Conservation (phyloP, 2,329 filamentous ascomycete genomes). For the Trichoderma aggressivum region DNA sequence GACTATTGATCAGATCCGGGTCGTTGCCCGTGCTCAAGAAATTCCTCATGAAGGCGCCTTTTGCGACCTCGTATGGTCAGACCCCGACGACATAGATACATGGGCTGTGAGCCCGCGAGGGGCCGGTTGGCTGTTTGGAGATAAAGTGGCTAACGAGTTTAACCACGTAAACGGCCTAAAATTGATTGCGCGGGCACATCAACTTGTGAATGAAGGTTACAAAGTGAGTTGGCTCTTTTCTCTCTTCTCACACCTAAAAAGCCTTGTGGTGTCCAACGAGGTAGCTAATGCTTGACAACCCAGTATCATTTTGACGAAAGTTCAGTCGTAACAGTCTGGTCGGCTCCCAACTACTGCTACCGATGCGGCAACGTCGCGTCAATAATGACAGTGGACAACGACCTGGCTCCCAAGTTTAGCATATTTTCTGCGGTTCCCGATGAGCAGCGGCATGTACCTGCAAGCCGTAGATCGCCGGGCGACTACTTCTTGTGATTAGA, state of each 20-base stretch:
- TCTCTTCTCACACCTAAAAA: not conserved
- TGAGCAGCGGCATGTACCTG: conserved; percentile 74
- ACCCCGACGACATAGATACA: conserved; percentile 94
- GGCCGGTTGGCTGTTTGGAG: conserved; percentile 96
- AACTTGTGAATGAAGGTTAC: conserved; percentile 96
- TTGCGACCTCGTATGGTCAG: conserved; percentile 97
- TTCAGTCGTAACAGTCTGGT: conserved; percentile 97
- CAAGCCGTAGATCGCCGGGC: conserved; percentile 62
- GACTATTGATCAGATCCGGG: conserved; percentile 97
- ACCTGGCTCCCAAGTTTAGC: conserved; percentile 85
- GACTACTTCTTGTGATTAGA: conserved; percentile 64
- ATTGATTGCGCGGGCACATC: conserved; percentile 94
- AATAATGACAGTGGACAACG: conserved; percentile 86
- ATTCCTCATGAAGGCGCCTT: conserved; percentile 98
- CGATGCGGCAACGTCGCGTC: conserved; percentile 95
- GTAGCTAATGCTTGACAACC: not conserved
- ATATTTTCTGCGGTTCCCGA: conserved; percentile 90
- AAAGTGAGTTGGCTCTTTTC: conserved; percentile 57
- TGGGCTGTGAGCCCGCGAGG: conserved; percentile 93
- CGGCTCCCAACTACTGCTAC: conserved; percentile 93
- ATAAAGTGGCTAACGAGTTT: conserved; percentile 96
- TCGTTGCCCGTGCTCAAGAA: conserved; percentile 94
- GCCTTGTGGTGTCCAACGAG: not conserved
- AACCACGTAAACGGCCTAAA: conserved; percentile 95
- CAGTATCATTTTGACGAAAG: conserved; percentile 92